phyloP scores from a whole-genome alignment of 2,329 filamentous ascomycete species.

The Claviceps arundinis region DNA sequence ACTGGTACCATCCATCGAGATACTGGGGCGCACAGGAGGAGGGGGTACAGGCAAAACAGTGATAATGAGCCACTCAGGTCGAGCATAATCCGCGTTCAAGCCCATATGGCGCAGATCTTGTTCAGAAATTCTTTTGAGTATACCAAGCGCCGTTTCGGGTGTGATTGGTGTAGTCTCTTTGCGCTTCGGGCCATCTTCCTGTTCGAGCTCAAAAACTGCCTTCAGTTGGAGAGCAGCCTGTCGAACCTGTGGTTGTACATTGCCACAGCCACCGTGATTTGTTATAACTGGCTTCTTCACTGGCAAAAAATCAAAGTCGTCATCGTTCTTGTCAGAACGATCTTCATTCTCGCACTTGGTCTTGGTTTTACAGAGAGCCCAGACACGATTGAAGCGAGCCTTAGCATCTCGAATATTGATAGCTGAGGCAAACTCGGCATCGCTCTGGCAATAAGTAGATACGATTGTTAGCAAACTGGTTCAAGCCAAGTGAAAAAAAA shows the following conservation, averaged over 20 bases:
- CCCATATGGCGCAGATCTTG: slow-evolving; percentile 78
- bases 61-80: slow-evolving; percentile 96
- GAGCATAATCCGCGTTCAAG: slow-evolving; percentile 84
- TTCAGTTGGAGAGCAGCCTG: slow-evolving; percentile 76
- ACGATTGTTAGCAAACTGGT: slow-evolving; percentile 44
- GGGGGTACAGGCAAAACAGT: slow-evolving; percentile 92
- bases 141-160: slow-evolving; percentile 69
- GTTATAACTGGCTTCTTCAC: slow-evolving; percentile 37
- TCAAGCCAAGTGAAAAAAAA: slow-evolving; percentile 29
- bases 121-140: slow-evolving; percentile 75
- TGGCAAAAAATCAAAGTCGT: slow-evolving; percentile 54
- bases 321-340: slow-evolving; percentile 54
- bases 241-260: slow-evolving; percentile 75
- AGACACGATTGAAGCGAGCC: slow-evolving; percentile 82
- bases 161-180: slow-evolving; percentile 74
- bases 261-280: slow-evolving; percentile 86
- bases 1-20: slow-evolving; percentile 89
- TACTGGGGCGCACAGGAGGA: slow-evolving; percentile 89
- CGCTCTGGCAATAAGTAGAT: slow-evolving; percentile 47
- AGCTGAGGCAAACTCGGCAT: slow-evolving; percentile 71
- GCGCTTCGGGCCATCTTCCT: slow-evolving; percentile 57
- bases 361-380: slow-evolving; percentile 84
- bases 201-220: slow-evolving; percentile 50
- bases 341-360: slow-evolving; percentile 69
- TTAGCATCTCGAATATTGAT: slow-evolving; percentile 83